phyloP scores from a whole-genome alignment of 192 early-diverging fungal species.

The Mortierella hygrophila region DNA sequence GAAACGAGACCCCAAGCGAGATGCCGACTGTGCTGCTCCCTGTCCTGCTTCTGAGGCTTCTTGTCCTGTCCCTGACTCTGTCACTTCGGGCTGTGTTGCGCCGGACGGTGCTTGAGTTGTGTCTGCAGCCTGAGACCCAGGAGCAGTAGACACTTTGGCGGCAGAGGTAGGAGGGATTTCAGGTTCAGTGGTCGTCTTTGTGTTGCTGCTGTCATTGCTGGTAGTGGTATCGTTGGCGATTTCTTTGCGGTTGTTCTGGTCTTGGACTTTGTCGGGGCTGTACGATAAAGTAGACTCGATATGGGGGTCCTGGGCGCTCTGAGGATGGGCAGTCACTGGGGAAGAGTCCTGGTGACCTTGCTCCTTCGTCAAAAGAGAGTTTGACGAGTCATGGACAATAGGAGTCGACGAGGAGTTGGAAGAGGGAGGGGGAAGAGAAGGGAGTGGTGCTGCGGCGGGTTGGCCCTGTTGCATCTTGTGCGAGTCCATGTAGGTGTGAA shows the following conservation, averaged over 20 bases:
- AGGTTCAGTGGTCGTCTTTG: background rate
- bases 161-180: background rate
- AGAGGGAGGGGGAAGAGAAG: background rate
- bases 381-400: background rate
- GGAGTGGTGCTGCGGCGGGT: slow-evolving; percentile 4
- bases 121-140: background rate
- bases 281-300: slow-evolving; percentile 5
- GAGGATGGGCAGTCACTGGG: background rate
- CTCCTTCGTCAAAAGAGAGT: background rate
- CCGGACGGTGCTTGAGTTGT: background rate
- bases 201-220: background rate
- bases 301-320: background rate
- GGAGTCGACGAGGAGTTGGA: background rate
- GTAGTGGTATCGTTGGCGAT: background rate
- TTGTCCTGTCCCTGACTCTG: slow-evolving; percentile 5
- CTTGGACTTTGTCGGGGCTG: background rate
- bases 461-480: background rate
- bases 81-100: background rate
- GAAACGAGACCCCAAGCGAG: slow-evolving; percentile 27
- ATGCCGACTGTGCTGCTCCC: slow-evolving; percentile 9
- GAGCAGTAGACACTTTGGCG: background rate
- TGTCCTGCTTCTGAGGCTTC: background rate
- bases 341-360: slow-evolving; percentile 1
- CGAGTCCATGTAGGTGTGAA: background rate
- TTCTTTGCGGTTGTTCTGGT: background rate